A percentile compares a stretch with the other conserved stretches of the same genome.
Evolutionary conservation across 495 filamentous ascomycete species (phyloP).

Genomic region (Penicilliopsis zonata): DNA sequence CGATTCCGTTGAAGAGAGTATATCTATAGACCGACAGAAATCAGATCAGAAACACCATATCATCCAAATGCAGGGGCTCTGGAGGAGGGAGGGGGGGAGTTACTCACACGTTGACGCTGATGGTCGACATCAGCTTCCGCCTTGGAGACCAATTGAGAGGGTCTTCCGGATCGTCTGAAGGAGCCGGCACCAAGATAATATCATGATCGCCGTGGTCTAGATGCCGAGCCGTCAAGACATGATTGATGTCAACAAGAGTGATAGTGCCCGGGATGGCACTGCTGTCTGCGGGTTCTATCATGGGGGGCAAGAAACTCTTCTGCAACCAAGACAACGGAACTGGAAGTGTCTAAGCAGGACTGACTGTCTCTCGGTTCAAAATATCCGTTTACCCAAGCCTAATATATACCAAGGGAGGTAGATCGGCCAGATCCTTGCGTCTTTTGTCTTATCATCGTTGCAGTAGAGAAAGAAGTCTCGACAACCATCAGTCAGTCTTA

Average conservation of each 20-base stretch:
- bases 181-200: conserved; percentile 47
- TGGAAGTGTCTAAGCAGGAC: no score
- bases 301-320: no score
- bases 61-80: neutral
- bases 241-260: conserved; percentile 40
- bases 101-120: conserved; percentile 32
- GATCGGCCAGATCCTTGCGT: no score
- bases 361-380: no score
- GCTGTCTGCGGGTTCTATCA: conserved; percentile 27
- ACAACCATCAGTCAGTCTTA: no score
- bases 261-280: conserved; percentile 41
- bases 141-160: conserved; percentile 49
- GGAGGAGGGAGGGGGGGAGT: neutral
- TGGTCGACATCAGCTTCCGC: conserved; percentile 41
- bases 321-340: no score
- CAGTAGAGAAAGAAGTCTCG: no score
- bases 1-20: conserved; percentile 48
- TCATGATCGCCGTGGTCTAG: conserved; percentile 27
- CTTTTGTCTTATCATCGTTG: no score
- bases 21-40: conserved; percentile 22
- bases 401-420: no score
- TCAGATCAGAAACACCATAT: neutral
- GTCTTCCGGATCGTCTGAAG: conserved; percentile 46
- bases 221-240: conserved; percentile 32
- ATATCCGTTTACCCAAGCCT: no score